Percentiles rank a stretch among this genome's conserved stretches.
Evolutionary conservation across 768 basidiomycete genomes (phyloP).

Genomic region (Leccinum ochraceum): DNA sequence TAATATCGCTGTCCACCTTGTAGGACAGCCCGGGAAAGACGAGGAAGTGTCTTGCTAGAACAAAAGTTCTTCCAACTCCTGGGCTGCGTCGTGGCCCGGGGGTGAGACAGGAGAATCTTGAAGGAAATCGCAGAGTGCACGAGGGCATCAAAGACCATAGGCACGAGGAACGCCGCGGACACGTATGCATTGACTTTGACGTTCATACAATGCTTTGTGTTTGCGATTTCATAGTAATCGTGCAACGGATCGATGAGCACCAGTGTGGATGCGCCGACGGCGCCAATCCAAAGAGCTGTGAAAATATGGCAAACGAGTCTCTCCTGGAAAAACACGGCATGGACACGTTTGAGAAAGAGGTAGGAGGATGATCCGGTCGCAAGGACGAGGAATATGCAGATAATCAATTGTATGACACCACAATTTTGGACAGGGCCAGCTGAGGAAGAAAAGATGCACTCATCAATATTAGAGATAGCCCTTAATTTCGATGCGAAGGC

Average conservation of each 20-base stretch:
- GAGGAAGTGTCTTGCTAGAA: constrained; percentile 28
- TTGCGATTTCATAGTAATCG: constrained; percentile 30
- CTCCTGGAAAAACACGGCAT: constrained; percentile 34
- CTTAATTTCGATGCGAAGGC: neutral
- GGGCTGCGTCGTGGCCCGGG: constrained; percentile 3
- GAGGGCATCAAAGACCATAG: constrained; percentile 33
- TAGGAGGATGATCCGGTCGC: constrained; percentile 32
- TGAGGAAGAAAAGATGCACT: constrained; percentile 1
- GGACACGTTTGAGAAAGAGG: constrained; percentile 41
- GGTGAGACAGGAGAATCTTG: constrained; percentile 26
- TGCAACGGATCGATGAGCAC: constrained; percentile 28
- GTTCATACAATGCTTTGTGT: constrained; percentile 37
- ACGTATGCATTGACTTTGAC: constrained; percentile 23
- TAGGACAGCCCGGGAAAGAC: constrained; percentile 34
- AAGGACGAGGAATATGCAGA: constrained; percentile 19
- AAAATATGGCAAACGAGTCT: constrained; percentile 24
- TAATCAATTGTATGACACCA: constrained; percentile 14
- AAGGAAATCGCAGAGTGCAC: constrained; percentile 38
- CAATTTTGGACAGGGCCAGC: constrained; percentile 28
- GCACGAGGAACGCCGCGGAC: constrained; percentile 29
- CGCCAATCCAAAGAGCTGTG: constrained; percentile 35
- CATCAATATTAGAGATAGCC: neutral
- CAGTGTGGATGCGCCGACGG: constrained; percentile 27
- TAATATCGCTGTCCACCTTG: constrained; percentile 43
- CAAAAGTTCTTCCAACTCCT: constrained; percentile 23